Conservation (phyloP, 176 grass and related monocot genomes). For the Thinopyrum elongatum region DNA sequence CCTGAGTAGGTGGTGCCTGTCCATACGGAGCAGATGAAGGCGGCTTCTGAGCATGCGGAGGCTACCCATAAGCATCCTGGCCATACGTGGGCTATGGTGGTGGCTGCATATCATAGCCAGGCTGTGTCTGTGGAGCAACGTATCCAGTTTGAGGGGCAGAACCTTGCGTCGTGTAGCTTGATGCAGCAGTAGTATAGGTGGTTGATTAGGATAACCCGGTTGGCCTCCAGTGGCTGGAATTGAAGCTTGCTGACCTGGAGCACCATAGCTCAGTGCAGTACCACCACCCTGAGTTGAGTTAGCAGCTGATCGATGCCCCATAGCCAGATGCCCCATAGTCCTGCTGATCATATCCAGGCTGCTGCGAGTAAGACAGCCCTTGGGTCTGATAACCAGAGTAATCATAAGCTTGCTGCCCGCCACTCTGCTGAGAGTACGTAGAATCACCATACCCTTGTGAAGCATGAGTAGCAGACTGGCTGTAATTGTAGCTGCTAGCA, state of each 20-base stretch:
- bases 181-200: too few relatives aligned
- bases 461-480: too few relatives aligned
- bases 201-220: too few relatives aligned
- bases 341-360: conserved; percentile 61
- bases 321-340: neutral
- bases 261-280: too few relatives aligned
- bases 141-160: conserved; percentile 51
- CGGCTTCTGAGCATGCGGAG: conserved; percentile 46
- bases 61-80: conserved; percentile 53
- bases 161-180: conserved; percentile 54
- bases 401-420: conserved; percentile 46
- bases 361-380: conserved; percentile 61
- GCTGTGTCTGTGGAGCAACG: conserved; percentile 29
- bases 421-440: neutral
- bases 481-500: too few relatives aligned
- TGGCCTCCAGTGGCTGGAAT: too few relatives aligned
- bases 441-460: too few relatives aligned
- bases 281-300: too few relatives aligned
- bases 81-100: conserved; percentile 58
- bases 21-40: too few relatives aligned
- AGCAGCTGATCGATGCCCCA: too few relatives aligned
- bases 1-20: too few relatives aligned
- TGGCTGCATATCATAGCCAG: conserved; percentile 48
- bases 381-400: conserved; percentile 53
- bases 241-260: too few relatives aligned